Evolutionary conservation across 208 protist genomes (phyloP), one percentile per base, ranked within the genome.

Genomic region (Wallacemonas sp.): DNA sequence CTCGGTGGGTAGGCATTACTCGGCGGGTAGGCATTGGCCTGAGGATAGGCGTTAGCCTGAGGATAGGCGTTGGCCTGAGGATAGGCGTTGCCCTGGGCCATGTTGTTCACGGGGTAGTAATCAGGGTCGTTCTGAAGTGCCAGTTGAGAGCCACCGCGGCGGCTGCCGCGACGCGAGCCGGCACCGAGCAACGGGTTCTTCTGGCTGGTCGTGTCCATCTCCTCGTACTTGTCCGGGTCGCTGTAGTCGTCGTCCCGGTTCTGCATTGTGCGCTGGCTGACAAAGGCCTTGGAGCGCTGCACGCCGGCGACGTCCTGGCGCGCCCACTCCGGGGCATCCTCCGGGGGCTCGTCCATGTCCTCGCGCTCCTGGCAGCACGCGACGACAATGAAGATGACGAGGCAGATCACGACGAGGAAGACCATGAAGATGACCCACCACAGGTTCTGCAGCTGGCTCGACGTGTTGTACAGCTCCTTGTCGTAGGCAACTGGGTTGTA

Each of bases 311-410:
- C 68, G 50, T 84, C 74, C 25, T 71, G 20, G 41, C 73, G 57
- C 26, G 74, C 78, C 78, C 78, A 84, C 57, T 75, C 78, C 26
- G 78, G 78, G 8, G 74, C 78, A 26, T 80, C 74, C 61, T 84
- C 78, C 52, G 74, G 74, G 28, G 78, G 78, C 67, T 84, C 78
- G 48, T 84, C 78, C 78, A 77, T 79, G 57, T 77, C 67, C 55
- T 84, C 78, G 46, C 70, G 54, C 29, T 84, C 78, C 64, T 84
- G 78, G 67, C 78, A 84, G 41, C 20, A 22, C 32, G 52, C 54
- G 16, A 61, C 33, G 8, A 80, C 26, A 23, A 77, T n/a, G 33
- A 84, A 80, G 33, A 42, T 20, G 38, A 84, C 41, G 29, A 77
- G 28, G 42, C 39, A 66, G 4, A 74, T 44, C 7, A 79, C 50